These are phyloP conservation scores for Saccharomycodes ludwigii DNA, from an alignment of 805 yeast genomes.

Conservation along the genomic window DNA sequence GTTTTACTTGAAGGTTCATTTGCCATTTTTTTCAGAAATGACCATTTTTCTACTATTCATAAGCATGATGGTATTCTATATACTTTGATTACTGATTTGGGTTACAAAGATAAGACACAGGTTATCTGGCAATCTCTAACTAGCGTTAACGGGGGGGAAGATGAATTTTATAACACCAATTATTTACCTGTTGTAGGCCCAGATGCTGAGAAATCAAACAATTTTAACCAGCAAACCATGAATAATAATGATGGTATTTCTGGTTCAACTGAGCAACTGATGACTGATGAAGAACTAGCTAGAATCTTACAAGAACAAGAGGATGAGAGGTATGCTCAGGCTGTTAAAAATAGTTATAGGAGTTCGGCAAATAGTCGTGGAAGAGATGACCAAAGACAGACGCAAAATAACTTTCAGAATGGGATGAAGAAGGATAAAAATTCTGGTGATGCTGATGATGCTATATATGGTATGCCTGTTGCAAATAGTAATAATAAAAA, in stretches of 20 bases:
- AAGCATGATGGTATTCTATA: constrained; percentile 42
- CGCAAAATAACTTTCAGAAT: no score
- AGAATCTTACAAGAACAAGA: constrained; percentile 41
- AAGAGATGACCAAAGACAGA: constrained; percentile 2
- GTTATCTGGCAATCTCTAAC: constrained; percentile 76
- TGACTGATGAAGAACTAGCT: constrained; percentile 33
- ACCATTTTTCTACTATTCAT: constrained; percentile 68
- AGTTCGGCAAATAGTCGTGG: constrained; percentile 12
- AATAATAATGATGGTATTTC: background rate
- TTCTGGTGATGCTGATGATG: no score
- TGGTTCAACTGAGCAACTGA: constrained; percentile 10
- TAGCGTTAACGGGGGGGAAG: constrained; percentile 57
- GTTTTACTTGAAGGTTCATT: constrained; percentile 40
- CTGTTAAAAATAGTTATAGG: constrained; percentile 34
- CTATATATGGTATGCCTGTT: background rate
- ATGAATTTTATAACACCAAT: constrained; percentile 53
- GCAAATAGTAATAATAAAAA: background rate
- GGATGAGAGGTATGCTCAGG: constrained; percentile 27
- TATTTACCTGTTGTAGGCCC: constrained; percentile 43
- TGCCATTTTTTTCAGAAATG: constrained; percentile 74
- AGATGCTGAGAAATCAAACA: constrained; percentile 8
- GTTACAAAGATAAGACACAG: constrained; percentile 34
- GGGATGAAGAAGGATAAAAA: constrained; percentile 4
- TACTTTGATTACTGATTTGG: constrained; percentile 62
- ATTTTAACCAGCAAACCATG: constrained; percentile 1